phyloP scores from a whole-genome alignment of 2,329 filamentous ascomycete species.

The Simplicillium aogashimaense region DNA sequence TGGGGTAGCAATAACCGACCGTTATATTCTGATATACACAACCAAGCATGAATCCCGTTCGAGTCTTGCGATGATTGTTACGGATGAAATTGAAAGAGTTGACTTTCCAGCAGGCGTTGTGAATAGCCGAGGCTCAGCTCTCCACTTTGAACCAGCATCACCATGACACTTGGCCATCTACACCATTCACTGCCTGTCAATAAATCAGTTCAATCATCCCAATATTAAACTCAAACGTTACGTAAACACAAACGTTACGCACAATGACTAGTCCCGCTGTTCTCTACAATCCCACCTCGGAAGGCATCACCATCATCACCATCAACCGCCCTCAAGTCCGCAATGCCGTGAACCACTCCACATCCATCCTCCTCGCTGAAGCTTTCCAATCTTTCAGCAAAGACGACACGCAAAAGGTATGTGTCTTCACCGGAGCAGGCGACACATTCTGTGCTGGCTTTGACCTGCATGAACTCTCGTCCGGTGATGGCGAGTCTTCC shows the following conservation, averaged over 20 bases:
- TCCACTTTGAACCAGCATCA: too few species aligned
- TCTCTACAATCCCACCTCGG: conserved; percentile 7
- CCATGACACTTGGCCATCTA: too few species aligned
- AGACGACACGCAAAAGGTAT: conserved; percentile 39
- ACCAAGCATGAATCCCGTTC: too few species aligned
- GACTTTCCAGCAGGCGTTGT: too few species aligned
- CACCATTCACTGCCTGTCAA: too few species aligned
- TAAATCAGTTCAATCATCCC: too few species aligned
- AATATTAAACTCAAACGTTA: neutral
- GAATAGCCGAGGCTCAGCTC: too few species aligned
- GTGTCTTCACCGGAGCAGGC: conserved; percentile 33
- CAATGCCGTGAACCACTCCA: conserved; percentile 41
- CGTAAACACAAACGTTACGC: neutral
- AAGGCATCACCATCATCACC: conserved; percentile 44
- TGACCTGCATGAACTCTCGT: conserved; percentile 36
- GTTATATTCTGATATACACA: too few species aligned
- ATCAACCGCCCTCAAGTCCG: conserved; percentile 38
- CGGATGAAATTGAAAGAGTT: too few species aligned
- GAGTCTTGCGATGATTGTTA: too few species aligned
- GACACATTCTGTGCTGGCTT: conserved; percentile 43
- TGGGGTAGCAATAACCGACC: too few species aligned
- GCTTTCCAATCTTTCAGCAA: conserved; percentile 39
- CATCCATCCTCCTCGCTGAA: conserved; percentile 34
- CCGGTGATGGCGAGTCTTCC: conserved; percentile 4
- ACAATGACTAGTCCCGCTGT: conserved; percentile 1